Evolutionary conservation across 2,329 filamentous ascomycete species (phyloP).

Genomic region (Xylariaceae sp.): DNA sequence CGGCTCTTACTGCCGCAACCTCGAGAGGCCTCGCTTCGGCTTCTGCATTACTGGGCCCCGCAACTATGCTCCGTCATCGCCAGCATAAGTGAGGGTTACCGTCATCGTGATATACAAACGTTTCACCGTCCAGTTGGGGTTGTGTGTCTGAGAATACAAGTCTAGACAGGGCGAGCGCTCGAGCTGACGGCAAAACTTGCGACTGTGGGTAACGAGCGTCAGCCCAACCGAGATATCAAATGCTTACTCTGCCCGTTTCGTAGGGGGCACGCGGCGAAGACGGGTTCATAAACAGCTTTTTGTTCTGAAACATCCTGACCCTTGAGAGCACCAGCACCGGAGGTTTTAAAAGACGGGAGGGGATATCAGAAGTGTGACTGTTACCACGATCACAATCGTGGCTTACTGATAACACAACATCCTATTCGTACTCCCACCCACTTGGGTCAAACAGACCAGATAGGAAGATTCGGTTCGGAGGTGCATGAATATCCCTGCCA

Average conservation of each 20-base stretch:
- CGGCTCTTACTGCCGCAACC: neutral
- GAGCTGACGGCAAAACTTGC: neutral
- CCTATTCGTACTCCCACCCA: constrained; percentile 11
- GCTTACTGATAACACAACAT: neutral
- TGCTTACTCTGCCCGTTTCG: neutral
- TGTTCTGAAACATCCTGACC: too few species aligned
- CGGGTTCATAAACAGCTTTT: too few species aligned
- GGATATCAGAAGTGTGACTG: neutral
- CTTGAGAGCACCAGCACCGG: too few species aligned
- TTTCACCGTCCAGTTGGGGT: too few species aligned
- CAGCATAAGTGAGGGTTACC: constrained; percentile 6
- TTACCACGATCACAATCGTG: constrained; percentile 2
- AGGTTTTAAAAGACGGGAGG: neutral
- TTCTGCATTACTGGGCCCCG: neutral
- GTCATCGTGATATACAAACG: constrained; percentile 3
- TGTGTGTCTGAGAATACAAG: too few species aligned
- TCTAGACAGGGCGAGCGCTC: neutral
- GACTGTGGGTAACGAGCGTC: neutral
- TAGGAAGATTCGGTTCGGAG: constrained; percentile 3
- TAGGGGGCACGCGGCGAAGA: neutral
- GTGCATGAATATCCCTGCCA: constrained; percentile 16
- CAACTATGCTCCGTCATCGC: constrained; percentile 11
- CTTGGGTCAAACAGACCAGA: constrained; percentile 7
- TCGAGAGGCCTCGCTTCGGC: constrained; percentile 1
- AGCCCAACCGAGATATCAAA: neutral